A percentile compares a stretch with the other conserved stretches of the same genome.
These are phyloP conservation scores for Pseudozyma hubeiensis DNA, from an alignment of 1,284 basidiomycete genomes.

Conservation along the genomic window DNA sequence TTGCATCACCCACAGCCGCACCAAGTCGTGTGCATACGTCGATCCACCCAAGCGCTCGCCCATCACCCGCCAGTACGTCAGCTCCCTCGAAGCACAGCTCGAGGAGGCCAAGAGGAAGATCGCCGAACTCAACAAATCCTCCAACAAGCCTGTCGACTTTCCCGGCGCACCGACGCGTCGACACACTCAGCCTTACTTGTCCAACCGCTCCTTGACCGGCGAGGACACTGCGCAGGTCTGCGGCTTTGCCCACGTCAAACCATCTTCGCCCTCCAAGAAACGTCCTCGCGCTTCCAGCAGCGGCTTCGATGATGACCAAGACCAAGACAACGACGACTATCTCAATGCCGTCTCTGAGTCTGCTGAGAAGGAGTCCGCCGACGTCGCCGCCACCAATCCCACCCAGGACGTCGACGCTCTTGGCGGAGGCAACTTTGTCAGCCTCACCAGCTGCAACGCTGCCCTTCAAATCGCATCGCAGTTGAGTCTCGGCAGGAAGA, in stretches of 20 bases:
- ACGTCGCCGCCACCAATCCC: background rate
- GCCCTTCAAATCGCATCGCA: constrained; percentile 47
- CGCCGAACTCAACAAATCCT: constrained; percentile 28
- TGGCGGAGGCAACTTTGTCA: constrained; percentile 41
- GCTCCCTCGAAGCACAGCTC: constrained; percentile 47
- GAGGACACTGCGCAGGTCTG: constrained; percentile 22
- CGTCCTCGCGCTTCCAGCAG: constrained; percentile 28
- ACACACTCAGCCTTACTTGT: constrained; percentile 29
- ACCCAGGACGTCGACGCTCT: constrained; percentile 30
- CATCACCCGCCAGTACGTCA: constrained; percentile 54
- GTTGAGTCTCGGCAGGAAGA: constrained; percentile 25
- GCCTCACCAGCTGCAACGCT: constrained; percentile 49
- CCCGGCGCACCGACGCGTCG: constrained; percentile 19
- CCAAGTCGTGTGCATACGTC: constrained; percentile 54
- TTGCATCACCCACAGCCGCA: constrained; percentile 54
- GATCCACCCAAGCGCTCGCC: constrained; percentile 53
- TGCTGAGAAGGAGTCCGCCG: background rate
- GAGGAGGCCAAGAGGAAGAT: constrained; percentile 44
- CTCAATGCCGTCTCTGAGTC: background rate
- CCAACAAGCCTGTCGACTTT: constrained; percentile 1
- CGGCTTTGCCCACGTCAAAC: constrained; percentile 8
- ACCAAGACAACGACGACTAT: constrained; percentile 13
- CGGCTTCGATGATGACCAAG: constrained; percentile 18
- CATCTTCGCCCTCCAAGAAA: constrained; percentile 35
- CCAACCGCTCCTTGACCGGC: constrained; percentile 49